Evolutionary conservation across 2,329 filamentous ascomycete genomes (phyloP), one percentile per base, ranked within the genome.

Genomic region (Sarocladium oryzae): DNA sequence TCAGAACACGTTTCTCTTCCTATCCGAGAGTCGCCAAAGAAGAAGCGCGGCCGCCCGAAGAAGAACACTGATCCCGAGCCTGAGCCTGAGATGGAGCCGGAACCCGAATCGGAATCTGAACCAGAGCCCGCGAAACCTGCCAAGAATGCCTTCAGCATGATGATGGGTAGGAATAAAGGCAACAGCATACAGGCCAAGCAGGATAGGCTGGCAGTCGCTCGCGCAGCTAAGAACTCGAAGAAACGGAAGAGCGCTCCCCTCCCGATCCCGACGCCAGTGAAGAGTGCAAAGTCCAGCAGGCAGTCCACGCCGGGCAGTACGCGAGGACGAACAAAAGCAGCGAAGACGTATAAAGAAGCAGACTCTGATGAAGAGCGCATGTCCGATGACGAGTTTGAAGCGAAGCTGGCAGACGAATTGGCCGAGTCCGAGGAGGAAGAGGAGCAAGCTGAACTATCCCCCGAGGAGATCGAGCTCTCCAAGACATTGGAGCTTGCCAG

Each of bases 341-440:
- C 79, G 74, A 53, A 71, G 4, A 61, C 58, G 0, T 82, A 84
- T 57, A 69, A 75, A 61, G 69, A 84, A 54, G 66, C 81, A 58
- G 69, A 88, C 30, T 73, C 77, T 0, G 78, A 79, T 1, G 81
- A 84, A 35, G 79, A 82, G 51, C 67, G 70, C 56, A 71, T 96
- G 9, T 91, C 86, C 5, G 92, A 97, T 56, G 80, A 86, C 26
- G 85, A 89, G 56, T 97, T 93, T 61, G 91, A 96, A 64, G 78
- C 82, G 0, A 86, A 86, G 56, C 73, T 95, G 1, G 85, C 87
- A 5, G 73, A 82, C 2, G 81, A 86, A 54, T 68, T 83, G 21
- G 63, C 69, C 1, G 69, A 71, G 10, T 69, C 75, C 1, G 62
- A 66, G 0, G 65, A 69, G 0, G 61, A 69, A 2, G 53, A 62